Conservation (phyloP, 2,329 filamentous ascomycete species). For the Fusarium sp. region DNA sequence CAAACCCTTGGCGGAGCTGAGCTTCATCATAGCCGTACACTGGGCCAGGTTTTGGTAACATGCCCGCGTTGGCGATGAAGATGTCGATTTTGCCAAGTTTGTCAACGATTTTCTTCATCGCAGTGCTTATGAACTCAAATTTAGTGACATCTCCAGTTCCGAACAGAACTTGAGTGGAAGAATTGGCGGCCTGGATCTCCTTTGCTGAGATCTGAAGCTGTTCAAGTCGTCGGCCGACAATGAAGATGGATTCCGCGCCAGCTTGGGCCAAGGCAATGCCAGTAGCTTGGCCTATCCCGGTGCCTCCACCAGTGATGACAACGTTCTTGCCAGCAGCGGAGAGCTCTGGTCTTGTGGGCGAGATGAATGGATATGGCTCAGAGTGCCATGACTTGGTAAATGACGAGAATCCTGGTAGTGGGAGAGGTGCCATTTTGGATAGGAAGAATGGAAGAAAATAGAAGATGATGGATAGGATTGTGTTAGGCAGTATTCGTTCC, state of each 20-base stretch:
- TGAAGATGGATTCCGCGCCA: slow-evolving; percentile 46
- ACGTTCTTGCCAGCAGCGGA: slow-evolving; percentile 54
- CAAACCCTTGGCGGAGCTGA: slow-evolving; percentile 15
- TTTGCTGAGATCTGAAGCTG: slow-evolving; percentile 38
- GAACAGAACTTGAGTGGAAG: background rate
- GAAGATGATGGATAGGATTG: rapidly evolving
- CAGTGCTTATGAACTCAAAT: background rate
- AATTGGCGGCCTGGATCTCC: background rate
- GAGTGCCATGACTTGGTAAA: slow-evolving; percentile 36
- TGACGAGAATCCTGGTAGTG: background rate
- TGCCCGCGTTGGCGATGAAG: slow-evolving; percentile 21
- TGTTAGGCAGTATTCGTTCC: background rate
- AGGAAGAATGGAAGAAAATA: no score
- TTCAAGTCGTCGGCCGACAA: slow-evolving; percentile 49
- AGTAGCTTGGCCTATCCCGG: slow-evolving; percentile 69
- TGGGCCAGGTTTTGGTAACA: background rate
- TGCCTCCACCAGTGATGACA: slow-evolving; percentile 70
- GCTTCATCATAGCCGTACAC: slow-evolving; percentile 4
- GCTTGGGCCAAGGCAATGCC: slow-evolving; percentile 62
- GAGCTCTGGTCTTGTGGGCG: slow-evolving; percentile 43
- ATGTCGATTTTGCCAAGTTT: slow-evolving; percentile 26
- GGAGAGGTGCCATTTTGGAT: background rate
- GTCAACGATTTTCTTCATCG: background rate
- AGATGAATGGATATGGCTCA: slow-evolving; percentile 42
- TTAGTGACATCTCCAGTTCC: background rate